Evolutionary conservation across 2,329 filamentous ascomycete species (phyloP).

Genomic region (Exophiala xenobiotica): DNA sequence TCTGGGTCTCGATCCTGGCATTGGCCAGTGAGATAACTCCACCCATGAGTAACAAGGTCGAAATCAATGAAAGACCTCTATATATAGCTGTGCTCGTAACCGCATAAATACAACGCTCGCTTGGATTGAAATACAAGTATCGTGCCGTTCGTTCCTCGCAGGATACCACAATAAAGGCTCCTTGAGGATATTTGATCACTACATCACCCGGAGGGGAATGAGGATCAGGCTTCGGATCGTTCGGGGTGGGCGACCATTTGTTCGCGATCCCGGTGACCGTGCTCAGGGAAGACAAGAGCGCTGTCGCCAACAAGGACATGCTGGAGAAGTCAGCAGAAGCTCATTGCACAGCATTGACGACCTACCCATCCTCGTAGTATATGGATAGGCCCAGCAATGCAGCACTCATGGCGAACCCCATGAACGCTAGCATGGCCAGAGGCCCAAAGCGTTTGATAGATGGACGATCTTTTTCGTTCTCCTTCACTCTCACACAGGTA

Average conservation of each 20-base stretch:
- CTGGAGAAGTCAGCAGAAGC: constrained; percentile 23
- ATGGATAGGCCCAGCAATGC: constrained; percentile 48
- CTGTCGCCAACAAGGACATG: constrained; percentile 51
- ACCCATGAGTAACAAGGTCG: constrained; percentile 53
- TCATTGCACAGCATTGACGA: not conserved
- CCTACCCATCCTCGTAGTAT: constrained; percentile 42
- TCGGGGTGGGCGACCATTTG: constrained; percentile 49
- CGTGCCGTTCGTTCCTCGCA: constrained; percentile 52
- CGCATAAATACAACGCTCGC: constrained; percentile 49
- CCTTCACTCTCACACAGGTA: constrained; percentile 41
- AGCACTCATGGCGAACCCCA: constrained; percentile 46
- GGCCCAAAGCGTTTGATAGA: constrained; percentile 49
- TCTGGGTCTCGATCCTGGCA: constrained; percentile 47
- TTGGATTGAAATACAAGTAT: constrained; percentile 52
- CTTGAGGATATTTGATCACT: constrained; percentile 53
- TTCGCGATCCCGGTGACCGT: constrained; percentile 51
- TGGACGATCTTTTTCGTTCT: constrained; percentile 35
- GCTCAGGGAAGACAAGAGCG: constrained; percentile 50
- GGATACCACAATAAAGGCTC: constrained; percentile 50
- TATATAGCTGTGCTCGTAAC: constrained; percentile 42
- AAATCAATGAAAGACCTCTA: constrained; percentile 49
- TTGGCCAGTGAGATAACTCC: constrained; percentile 54
- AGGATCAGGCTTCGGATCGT: constrained; percentile 36
- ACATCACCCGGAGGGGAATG: constrained; percentile 45
- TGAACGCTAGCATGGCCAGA: constrained; percentile 45